These are phyloP conservation scores for Gossypium arboreum DNA, from an alignment of 345 rosid species.

Conservation along the genomic window DNA sequence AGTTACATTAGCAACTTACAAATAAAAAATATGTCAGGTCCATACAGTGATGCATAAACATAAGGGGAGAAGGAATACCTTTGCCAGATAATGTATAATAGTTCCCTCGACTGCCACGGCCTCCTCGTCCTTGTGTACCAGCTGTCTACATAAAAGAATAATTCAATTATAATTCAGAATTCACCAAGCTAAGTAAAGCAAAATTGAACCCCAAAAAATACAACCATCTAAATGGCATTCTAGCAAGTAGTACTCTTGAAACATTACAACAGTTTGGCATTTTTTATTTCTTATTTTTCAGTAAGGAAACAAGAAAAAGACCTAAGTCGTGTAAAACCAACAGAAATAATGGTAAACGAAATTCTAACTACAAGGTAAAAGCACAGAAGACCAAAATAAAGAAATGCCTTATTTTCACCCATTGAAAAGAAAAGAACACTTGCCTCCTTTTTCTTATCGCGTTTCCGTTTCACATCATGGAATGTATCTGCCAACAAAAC, in stretches of 20 bases:
- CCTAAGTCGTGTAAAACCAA: not conserved
- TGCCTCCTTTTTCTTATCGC: slow-evolving; percentile 67
- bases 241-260: not conserved
- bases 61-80: not conserved
- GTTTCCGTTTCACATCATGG: slow-evolving; percentile 77
- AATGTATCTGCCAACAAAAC: slow-evolving; percentile 64
- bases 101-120: slow-evolving; percentile 48
- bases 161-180: not conserved
- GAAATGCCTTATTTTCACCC: not conserved
- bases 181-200: not conserved
- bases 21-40: not conserved
- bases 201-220: not conserved
- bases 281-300: not conserved
- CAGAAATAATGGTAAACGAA: not conserved
- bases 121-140: slow-evolving; percentile 34
- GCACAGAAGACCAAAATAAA: not conserved
- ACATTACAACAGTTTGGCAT: not conserved
- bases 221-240: not conserved
- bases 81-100: slow-evolving; percentile 41
- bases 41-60: not conserved
- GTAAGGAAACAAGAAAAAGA: not conserved
- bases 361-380: not conserved
- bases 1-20: not conserved
- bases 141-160: slow-evolving; percentile 5
- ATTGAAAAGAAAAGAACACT: slow-evolving; percentile 15